phyloP scores from a whole-genome alignment of 306 rosid genomes.

The Rubus parviflorus region DNA sequence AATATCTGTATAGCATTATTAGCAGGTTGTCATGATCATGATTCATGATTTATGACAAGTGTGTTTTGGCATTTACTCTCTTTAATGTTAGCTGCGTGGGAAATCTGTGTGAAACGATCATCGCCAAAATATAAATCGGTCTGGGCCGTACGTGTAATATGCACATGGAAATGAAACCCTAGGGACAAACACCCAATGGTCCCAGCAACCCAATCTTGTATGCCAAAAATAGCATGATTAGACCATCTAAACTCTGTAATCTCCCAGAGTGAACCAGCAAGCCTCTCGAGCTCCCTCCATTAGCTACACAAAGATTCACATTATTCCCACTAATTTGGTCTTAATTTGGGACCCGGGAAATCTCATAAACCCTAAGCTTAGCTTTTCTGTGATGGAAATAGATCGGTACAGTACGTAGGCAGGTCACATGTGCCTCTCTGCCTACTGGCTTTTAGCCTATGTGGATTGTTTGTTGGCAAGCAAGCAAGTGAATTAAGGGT shows the following conservation, averaged over 20 bases:
- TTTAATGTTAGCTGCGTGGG: constrained; percentile 23
- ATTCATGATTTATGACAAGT: neutral
- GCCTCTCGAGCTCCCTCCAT: constrained; percentile 15
- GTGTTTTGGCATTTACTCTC: neutral
- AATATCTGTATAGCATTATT: neutral
- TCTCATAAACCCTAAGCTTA: constrained; percentile 26
- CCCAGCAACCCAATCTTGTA: constrained; percentile 41
- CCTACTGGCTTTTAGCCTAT: constrained; percentile 1
- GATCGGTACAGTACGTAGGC: constrained; percentile 21
- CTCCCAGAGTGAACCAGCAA: constrained; percentile 6
- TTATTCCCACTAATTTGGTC: constrained; percentile 37
- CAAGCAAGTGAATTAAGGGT: constrained; percentile 26
- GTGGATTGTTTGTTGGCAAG: constrained; percentile 1
- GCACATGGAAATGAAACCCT: constrained; percentile 29
- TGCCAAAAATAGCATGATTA: constrained; percentile 43
- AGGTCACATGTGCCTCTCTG: constrained; percentile 31
- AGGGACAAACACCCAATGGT: constrained; percentile 34
- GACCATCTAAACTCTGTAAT: constrained; percentile 19
- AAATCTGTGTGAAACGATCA: constrained; percentile 18
- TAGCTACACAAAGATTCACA: constrained; percentile 33
- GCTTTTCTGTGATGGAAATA: constrained; percentile 12
- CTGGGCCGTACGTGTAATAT: constrained; percentile 31
- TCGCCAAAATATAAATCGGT: constrained; percentile 21
- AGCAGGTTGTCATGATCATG: neutral
- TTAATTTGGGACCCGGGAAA: constrained; percentile 42